These are phyloP conservation scores for Tuber umbilicatum DNA, from an alignment of 495 filamentous ascomycete species.

Conservation along the genomic window DNA sequence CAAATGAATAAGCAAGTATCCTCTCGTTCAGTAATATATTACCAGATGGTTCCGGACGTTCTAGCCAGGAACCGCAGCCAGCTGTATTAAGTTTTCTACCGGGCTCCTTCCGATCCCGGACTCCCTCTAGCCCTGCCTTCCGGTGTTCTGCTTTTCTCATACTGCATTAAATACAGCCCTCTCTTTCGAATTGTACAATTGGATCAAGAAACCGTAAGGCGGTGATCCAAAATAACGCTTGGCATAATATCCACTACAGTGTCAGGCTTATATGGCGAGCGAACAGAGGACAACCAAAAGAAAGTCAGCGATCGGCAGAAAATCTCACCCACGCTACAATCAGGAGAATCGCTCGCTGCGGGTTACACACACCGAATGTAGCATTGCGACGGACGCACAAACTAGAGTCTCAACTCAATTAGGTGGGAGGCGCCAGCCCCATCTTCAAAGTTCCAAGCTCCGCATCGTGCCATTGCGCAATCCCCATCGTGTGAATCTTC, in stretches of 20 bases:
- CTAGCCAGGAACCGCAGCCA: neutral
- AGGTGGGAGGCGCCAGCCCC: neutral
- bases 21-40: neutral
- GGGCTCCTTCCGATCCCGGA: neutral
- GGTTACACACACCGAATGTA: too few relatives aligned
- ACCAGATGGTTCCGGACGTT: neutral
- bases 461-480: neutral
- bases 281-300: neutral
- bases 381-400: too few relatives aligned
- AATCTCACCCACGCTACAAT: neutral
- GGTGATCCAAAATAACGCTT: neutral
- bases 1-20: neutral
- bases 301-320: neutral
- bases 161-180: neutral
- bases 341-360: neutral
- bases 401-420: neutral
- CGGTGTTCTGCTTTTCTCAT: neutral
- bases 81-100: neutral
- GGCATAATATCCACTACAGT: neutral
- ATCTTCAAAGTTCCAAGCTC: neutral
- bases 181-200: neutral
- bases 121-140: neutral
- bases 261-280: neutral
- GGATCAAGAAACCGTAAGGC: neutral
- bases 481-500: neutral